Conservation (phyloP, 352 stramenopile genomes). For the Phytophthora tubulina region DNA sequence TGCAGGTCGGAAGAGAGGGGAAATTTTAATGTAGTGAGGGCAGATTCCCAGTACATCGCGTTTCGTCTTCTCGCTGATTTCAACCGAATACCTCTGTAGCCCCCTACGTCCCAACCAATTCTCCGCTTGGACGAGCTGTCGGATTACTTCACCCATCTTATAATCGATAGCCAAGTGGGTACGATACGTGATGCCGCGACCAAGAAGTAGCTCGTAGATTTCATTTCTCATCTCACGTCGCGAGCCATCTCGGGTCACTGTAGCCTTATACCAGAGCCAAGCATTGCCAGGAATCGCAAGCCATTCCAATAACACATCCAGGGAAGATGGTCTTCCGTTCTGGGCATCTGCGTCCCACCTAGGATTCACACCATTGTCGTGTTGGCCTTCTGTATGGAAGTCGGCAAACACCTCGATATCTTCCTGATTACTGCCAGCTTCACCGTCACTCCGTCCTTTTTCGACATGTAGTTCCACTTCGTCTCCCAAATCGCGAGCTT, state of each 20-base stretch:
- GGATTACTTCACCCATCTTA: conserved; percentile 11
- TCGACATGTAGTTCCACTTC: not conserved
- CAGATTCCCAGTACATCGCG: conserved; percentile 18
- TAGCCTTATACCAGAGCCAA: conserved; percentile 3
- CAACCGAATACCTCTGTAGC: not conserved
- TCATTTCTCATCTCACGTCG: conserved; percentile 11
- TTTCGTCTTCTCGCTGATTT: not conserved
- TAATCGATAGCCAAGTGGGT: not conserved
- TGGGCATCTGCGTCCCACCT: conserved; percentile 4
- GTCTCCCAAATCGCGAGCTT: not conserved
- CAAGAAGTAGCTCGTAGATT: conserved; percentile 16
- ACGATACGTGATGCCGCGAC: conserved; percentile 13
- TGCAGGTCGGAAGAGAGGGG: not conserved
- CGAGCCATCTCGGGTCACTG: not conserved
- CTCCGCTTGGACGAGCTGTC: conserved; percentile 15
- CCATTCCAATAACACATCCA: conserved; percentile 30
- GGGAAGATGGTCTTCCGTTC: conserved; percentile 2
- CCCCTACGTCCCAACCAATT: conserved; percentile 1
- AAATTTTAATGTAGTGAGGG: conserved; percentile 14
- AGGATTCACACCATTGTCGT: not conserved
- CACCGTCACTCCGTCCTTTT: not conserved
- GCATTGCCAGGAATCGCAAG: conserved; percentile 18
- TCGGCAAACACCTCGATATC: not conserved
- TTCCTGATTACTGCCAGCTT: not conserved
- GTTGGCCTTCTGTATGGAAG: not conserved